Conservation (phyloP, 192 early-diverging fungal genomes). For the Bifiguratus adelaidae region DNA sequence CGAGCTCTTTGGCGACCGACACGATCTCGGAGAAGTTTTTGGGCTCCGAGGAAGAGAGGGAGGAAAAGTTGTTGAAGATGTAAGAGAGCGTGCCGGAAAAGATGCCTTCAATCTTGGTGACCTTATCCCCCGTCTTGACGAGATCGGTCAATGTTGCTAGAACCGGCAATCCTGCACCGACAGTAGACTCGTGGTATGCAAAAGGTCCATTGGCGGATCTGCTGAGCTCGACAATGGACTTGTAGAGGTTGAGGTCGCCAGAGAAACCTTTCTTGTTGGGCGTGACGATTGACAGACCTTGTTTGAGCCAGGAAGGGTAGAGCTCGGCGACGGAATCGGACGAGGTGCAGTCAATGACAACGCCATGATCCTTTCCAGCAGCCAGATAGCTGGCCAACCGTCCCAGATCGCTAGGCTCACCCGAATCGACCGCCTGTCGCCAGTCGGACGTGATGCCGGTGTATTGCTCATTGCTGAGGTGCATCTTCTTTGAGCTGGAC, state of each 20-base stretch:
- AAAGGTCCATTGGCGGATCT: slow-evolving; percentile 36
- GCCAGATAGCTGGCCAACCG: slow-evolving; percentile 45
- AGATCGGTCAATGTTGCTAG: slow-evolving; percentile 85
- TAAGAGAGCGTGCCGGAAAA: slow-evolving; percentile 97
- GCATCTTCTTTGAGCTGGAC: slow-evolving; percentile 64
- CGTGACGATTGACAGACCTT: slow-evolving; percentile 82
- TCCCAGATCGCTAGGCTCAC: slow-evolving; percentile 27
- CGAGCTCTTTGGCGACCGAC: slow-evolving; percentile 77
- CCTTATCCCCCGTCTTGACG: slow-evolving; percentile 86
- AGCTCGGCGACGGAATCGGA: slow-evolving; percentile 61
- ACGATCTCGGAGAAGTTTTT: slow-evolving; percentile 85
- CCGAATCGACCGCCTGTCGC: slow-evolving; percentile 27
- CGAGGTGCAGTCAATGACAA: slow-evolving; percentile 90
- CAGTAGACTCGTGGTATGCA: slow-evolving; percentile 90
- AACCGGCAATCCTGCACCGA: slow-evolving; percentile 95
- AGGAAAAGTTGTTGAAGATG: slow-evolving; percentile 96
- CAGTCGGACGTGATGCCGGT: slow-evolving; percentile 30
- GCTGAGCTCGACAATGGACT: slow-evolving; percentile 53
- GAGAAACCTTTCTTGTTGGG: slow-evolving; percentile 99
- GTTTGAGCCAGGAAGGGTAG: slow-evolving; percentile 77
- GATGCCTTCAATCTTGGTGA: slow-evolving; percentile 91
- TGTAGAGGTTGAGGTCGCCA: slow-evolving; percentile 56
- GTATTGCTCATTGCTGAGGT: slow-evolving; percentile 36
- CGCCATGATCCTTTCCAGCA: slow-evolving; percentile 36
- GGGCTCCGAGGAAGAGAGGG: slow-evolving; percentile 32